Conservation (phyloP, 75 land plant genomes). For the Picea glauca region DNA sequence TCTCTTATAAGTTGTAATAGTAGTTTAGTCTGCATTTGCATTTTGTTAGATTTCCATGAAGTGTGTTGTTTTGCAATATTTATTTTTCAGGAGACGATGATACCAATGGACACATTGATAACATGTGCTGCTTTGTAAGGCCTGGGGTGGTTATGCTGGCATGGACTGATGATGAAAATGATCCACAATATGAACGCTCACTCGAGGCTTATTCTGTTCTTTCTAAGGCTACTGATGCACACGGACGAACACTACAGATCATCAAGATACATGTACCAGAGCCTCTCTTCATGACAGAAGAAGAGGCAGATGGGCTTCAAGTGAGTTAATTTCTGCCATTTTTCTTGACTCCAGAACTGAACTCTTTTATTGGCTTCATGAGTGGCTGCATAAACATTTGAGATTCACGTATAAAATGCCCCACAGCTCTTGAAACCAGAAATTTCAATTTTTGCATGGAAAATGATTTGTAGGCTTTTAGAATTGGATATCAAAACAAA, state of each 20-base stretch:
- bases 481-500: neutral
- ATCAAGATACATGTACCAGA: slow-evolving; percentile 75
- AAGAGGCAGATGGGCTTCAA: slow-evolving; percentile 71
- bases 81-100: slow-evolving; percentile 76
- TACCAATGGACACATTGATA: slow-evolving; percentile 95
- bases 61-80: neutral
- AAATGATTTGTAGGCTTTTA: neutral
- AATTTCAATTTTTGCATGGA: neutral
- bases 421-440: neutral
- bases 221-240: slow-evolving; percentile 73
- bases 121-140: slow-evolving; percentile 90
- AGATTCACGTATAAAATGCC: neutral
- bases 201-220: slow-evolving; percentile 69
- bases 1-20: neutral
- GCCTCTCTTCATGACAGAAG: slow-evolving; percentile 75
- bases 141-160: slow-evolving; percentile 84
- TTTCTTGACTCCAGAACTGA: neutral
- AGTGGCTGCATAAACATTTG: neutral
- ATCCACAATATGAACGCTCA: slow-evolving; percentile 82
- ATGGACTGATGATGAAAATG: slow-evolving; percentile 81
- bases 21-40: neutral
- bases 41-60: neutral
- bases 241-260: slow-evolving; percentile 63
- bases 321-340: slow-evolving; percentile 16
- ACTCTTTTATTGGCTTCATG: neutral